A percentile compares a stretch with the other conserved stretches of the same genome.
phyloP scores from a whole-genome alignment of 2,329 filamentous ascomycete genomes.

The Fusarium lyarnte region DNA sequence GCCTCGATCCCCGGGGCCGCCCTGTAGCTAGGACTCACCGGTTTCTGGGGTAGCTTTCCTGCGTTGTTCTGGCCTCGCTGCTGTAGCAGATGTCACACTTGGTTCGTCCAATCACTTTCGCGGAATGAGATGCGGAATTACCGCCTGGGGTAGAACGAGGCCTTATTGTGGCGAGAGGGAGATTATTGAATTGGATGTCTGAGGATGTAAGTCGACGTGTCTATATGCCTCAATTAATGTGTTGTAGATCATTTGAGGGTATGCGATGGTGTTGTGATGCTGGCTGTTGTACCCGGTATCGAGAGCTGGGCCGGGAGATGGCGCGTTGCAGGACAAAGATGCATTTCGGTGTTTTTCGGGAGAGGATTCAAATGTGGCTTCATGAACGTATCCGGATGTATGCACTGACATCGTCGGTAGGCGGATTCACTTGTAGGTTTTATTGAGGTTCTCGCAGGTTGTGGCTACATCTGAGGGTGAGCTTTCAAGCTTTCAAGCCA shows the following conservation, averaged over 20 bases:
- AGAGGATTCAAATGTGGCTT: neutral
- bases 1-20: neutral
- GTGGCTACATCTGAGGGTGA: neutral
- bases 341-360: too few species aligned
- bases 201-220: neutral
- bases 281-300: neutral
- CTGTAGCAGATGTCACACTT: constrained; percentile 15
- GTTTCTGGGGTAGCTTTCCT: constrained; percentile 11
- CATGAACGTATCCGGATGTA: neutral
- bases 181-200: constrained; percentile 1
- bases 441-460: neutral
- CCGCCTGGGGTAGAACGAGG: constrained; percentile 2
- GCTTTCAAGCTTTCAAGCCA: too few species aligned
- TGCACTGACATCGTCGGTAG: neutral
- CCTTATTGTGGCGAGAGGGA: constrained; percentile 3
- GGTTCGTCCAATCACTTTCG: constrained; percentile 22
- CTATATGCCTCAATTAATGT: constrained; percentile 16
- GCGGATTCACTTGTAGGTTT: neutral
- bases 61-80: constrained; percentile 13
- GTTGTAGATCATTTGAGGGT: neutral
- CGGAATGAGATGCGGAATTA: constrained; percentile 5
- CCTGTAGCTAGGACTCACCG: constrained; percentile 20
- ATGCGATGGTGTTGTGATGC: neutral
- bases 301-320: neutral
- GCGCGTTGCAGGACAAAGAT: neutral